These are phyloP conservation scores for Sordariomycetes sp. DNA, from an alignment of 2,329 filamentous ascomycete species.

Conservation along the genomic window DNA sequence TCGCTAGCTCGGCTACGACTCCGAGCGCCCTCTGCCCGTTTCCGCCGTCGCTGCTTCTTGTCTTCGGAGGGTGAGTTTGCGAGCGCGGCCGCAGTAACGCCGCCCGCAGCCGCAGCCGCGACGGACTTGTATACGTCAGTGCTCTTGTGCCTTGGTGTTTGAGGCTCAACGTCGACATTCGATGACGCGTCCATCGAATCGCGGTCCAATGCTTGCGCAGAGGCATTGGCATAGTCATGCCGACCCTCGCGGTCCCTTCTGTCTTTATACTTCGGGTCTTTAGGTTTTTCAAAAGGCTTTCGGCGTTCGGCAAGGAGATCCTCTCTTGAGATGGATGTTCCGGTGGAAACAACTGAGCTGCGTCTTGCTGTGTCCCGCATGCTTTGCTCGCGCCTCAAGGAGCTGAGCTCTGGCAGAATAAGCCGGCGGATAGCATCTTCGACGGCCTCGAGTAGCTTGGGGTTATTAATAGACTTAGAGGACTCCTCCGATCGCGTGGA, in stretches of 20 bases:
- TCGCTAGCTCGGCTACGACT: slow-evolving; percentile 30
- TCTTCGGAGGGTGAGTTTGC: slow-evolving; percentile 10
- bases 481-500: slow-evolving; percentile 36
- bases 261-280: slow-evolving; percentile 8
- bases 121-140: slow-evolving; percentile 29
- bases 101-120: slow-evolving; percentile 26
- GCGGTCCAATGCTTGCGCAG: slow-evolving; percentile 31
- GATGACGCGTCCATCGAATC: slow-evolving; percentile 27
- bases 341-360: slow-evolving; percentile 48
- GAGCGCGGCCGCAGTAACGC: slow-evolving; percentile 13
- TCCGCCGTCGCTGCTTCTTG: slow-evolving; percentile 25
- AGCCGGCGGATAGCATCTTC: slow-evolving; percentile 85
- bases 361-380: slow-evolving; percentile 52
- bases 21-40: slow-evolving; percentile 33
- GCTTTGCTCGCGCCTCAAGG: slow-evolving; percentile 81
- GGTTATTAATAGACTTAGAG: slow-evolving; percentile 71
- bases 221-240: slow-evolving; percentile 35
- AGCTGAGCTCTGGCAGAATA: slow-evolving; percentile 83
- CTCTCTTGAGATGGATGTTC: slow-evolving; percentile 38
- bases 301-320: slow-evolving; percentile 45
- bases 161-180: slow-evolving; percentile 23
- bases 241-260: slow-evolving; percentile 35
- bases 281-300: slow-evolving; percentile 33
- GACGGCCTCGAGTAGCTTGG: slow-evolving; percentile 78
- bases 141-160: slow-evolving; percentile 28